These are phyloP conservation scores for Truncatella angustata DNA, from an alignment of 2,329 filamentous ascomycete genomes.

Conservation along the genomic window DNA sequence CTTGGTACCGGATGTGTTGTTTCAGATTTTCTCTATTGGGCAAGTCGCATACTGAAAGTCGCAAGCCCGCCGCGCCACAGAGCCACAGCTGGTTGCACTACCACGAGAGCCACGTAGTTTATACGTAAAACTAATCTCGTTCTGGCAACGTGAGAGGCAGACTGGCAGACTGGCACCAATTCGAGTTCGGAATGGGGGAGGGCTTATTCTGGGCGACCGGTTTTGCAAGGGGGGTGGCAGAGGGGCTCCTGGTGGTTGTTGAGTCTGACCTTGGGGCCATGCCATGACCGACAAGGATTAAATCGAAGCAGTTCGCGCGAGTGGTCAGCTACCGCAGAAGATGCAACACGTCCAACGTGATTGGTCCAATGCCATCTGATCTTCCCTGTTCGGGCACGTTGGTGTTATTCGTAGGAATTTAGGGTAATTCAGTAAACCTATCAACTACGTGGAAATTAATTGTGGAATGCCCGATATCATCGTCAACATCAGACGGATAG, in stretches of 20 bases:
- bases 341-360: background rate
- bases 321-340: background rate
- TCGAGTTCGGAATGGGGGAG: no score
- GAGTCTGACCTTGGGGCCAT: background rate
- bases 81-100: constrained; percentile 1
- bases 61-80: constrained; percentile 10
- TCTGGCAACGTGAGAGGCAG: background rate
- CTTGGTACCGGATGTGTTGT: constrained; percentile 10
- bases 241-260: no score
- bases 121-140: background rate
- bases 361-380: constrained; percentile 5
- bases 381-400: constrained; percentile 9
- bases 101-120: background rate
- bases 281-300: background rate
- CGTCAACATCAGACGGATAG: background rate
- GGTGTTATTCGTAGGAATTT: background rate
- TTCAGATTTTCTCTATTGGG: constrained; percentile 14
- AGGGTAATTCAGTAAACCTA: background rate
- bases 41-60: constrained; percentile 10
- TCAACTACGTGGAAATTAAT: background rate
- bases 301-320: background rate
- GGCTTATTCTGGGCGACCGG: no score
- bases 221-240: no score
- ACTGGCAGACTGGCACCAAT: no score
- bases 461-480: background rate